Conservation (phyloP, 192 early-diverging fungal genomes). For the Chytriomyces sp. region DNA sequence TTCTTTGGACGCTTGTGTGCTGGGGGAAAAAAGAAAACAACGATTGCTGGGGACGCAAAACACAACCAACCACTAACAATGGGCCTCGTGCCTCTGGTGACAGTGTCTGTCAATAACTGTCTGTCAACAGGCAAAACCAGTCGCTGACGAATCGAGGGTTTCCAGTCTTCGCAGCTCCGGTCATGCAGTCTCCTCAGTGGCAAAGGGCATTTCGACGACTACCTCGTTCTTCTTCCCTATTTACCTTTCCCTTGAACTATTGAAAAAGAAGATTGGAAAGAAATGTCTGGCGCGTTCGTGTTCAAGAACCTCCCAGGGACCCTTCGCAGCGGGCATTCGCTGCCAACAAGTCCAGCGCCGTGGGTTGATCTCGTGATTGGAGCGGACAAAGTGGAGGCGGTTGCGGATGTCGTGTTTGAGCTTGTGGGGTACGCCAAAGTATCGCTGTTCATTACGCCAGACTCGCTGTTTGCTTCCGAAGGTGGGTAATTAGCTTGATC, state of each 20-base stretch:
- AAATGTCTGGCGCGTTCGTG: neutral
- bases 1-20: no score
- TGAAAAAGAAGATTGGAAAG: neutral
- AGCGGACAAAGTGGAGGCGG: slow-evolving; percentile 4
- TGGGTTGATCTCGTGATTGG: slow-evolving; percentile 26
- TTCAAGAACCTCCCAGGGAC: slow-evolving; percentile 16
- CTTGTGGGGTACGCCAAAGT: slow-evolving; percentile 20
- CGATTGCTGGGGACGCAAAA: no score
- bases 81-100: no score
- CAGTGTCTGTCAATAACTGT: no score
- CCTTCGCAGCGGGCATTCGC: neutral
- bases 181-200: no score
- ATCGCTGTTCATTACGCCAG: neutral
- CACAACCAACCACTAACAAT: no score
- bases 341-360: neutral
- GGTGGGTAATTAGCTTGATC: neutral
- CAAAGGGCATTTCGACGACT: no score
- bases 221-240: no score
- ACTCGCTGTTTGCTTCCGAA: slow-evolving; percentile 9
- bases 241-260: neutral
- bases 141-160: no score
- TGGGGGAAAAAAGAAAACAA: no score
- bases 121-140: no score
- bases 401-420: slow-evolving; percentile 9
- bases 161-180: no score